Conservation (phyloP, 148 eudicot genomes). For the Vaccinium vitisidaea region DNA sequence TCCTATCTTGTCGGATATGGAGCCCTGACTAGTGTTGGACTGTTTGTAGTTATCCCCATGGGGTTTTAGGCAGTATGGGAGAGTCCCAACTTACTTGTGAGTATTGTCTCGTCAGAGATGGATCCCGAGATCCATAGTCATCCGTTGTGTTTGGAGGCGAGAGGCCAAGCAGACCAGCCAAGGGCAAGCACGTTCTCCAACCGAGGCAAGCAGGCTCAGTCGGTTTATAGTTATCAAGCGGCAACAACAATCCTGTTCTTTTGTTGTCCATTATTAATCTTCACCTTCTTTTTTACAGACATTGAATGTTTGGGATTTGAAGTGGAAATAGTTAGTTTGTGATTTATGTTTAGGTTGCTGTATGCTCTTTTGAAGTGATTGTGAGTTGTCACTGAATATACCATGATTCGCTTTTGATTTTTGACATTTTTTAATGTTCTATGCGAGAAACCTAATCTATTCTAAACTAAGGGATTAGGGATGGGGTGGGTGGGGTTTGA, state of each 20-base stretch:
- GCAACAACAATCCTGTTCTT: neutral
- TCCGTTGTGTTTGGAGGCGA: too few species aligned
- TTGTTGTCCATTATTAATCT: neutral
- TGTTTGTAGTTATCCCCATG: too few species aligned
- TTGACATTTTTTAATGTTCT: neutral
- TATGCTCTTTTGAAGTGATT: neutral
- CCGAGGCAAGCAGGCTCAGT: too few species aligned
- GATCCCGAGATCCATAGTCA: too few species aligned
- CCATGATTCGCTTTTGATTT: neutral
- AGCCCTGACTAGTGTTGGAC: too few species aligned
- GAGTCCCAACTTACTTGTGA: too few species aligned
- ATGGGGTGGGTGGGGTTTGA: neutral
- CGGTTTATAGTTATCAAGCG: too few species aligned
- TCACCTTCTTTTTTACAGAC: neutral
- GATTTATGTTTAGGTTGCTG: neutral
- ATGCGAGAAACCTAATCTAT: neutral
- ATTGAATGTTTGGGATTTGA: neutral
- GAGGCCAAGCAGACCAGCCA: too few species aligned
- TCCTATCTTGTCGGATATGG: too few species aligned
- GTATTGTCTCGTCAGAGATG: too few species aligned
- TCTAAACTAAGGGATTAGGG: neutral
- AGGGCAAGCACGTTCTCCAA: too few species aligned
- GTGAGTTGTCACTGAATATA: neutral
- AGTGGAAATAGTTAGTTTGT: neutral
- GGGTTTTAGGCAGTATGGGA: too few species aligned